Conservation (phyloP, 106 monocot genomes). For the Dactylorhiza incarnata region DNA sequence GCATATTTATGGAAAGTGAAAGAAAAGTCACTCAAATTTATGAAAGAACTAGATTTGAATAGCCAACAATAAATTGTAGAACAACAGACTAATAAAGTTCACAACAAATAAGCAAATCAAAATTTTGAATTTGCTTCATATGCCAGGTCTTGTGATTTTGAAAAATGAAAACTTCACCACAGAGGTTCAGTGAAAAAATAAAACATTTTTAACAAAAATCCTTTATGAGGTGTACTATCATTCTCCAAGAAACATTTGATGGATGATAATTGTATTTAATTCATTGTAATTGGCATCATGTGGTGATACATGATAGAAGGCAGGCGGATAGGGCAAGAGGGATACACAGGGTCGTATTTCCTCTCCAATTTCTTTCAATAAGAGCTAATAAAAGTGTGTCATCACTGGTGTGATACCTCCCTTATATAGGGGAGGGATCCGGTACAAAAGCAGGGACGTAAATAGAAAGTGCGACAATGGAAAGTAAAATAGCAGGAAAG, state of each 20-base stretch:
- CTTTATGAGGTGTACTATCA: not conserved
- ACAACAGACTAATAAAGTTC: not conserved
- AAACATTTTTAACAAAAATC: not conserved
- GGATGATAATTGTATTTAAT: not conserved
- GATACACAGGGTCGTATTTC: too few species aligned
- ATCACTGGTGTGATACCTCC: too few species aligned
- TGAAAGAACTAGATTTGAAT: not conserved
- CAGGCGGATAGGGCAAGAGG: not conserved
- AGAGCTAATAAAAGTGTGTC: too few species aligned
- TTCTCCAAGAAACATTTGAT: not conserved
- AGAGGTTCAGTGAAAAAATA: not conserved
- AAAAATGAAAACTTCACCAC: not conserved
- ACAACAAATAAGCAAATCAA: not conserved
- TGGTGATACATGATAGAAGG: too few species aligned
- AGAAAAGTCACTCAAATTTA: slow-evolving; percentile 1
- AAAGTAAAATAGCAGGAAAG: too few species aligned
- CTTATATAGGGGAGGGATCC: too few species aligned
- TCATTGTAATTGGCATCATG: not conserved
- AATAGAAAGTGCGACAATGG: too few species aligned
- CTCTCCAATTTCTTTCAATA: too few species aligned
- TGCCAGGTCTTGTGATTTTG: not conserved
- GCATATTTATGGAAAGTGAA: not conserved
- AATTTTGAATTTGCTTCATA: not conserved
- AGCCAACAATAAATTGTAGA: not conserved
- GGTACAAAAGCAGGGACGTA: too few species aligned